phyloP scores from a whole-genome alignment of 2,329 filamentous ascomycete genomes.

The Beauveria varroae region DNA sequence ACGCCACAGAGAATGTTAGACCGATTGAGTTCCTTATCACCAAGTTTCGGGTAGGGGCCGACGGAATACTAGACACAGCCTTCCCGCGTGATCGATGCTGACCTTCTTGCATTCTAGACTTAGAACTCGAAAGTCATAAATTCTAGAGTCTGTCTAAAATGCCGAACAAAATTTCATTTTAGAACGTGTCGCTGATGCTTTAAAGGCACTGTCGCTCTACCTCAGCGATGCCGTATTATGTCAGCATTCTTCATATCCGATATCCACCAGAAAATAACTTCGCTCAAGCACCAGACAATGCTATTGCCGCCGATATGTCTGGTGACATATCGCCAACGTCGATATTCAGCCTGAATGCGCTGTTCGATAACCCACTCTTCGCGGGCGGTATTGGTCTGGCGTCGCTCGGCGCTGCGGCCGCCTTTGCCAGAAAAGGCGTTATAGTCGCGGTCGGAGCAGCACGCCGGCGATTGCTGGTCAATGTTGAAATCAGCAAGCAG shows the following conservation, averaged over 20 bases:
- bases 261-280: not conserved
- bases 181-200: not conserved
- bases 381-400: conserved; percentile 82
- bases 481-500: conserved; percentile 90
- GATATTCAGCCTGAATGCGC: conserved; percentile 44
- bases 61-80: too few relatives aligned
- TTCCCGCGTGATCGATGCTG: too few relatives aligned
- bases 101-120: too few relatives aligned
- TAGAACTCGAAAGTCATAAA: too few relatives aligned
- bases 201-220: not conserved
- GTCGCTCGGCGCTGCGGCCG: conserved; percentile 72
- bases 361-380: conserved; percentile 57
- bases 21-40: too few relatives aligned
- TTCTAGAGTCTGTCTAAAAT: too few relatives aligned
- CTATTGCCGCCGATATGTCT: conserved; percentile 21
- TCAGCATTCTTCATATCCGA: not conserved
- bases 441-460: conserved; percentile 66
- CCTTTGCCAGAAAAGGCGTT: conserved; percentile 71
- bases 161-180: not conserved
- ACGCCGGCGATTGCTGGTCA: conserved; percentile 80
- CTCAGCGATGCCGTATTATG: not conserved
- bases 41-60: too few relatives aligned
- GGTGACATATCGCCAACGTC: conserved; percentile 23
- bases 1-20: too few relatives aligned
- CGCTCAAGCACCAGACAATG: not conserved